A percentile compares a stretch with the other conserved stretches of the same genome.
Evolutionary conservation across 495 filamentous ascomycete species (phyloP).

Genomic region (Immersiella caudata): DNA sequence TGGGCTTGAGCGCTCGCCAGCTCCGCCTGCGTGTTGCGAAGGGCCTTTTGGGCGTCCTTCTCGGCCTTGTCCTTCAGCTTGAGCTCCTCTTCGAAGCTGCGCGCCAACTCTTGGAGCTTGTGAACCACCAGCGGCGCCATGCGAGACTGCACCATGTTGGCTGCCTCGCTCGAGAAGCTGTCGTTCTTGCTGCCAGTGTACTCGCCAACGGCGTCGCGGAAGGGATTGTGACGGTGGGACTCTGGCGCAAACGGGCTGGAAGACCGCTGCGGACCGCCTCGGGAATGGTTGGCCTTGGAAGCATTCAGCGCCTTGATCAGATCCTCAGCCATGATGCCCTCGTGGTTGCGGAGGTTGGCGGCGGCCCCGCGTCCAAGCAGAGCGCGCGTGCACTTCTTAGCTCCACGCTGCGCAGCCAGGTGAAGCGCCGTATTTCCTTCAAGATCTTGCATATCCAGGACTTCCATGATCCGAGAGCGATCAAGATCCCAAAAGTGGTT

Average conservation of each 20-base stretch:
- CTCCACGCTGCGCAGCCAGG: slow-evolving; percentile 78
- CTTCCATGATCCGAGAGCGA: slow-evolving; percentile 68
- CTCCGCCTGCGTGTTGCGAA: slow-evolving; percentile 57
- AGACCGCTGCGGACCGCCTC: slow-evolving; percentile 53
- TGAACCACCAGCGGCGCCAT: slow-evolving; percentile 59
- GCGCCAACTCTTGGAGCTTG: slow-evolving; percentile 60
- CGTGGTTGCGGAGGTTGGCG: slow-evolving; percentile 76
- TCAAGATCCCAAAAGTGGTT: slow-evolving; percentile 69
- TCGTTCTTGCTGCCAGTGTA: slow-evolving; percentile 34
- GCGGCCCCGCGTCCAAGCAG: slow-evolving; percentile 72
- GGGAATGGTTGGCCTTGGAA: slow-evolving; percentile 47
- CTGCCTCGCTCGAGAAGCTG: slow-evolving; percentile 58
- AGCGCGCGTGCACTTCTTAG: slow-evolving; percentile 70
- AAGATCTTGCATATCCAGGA: slow-evolving; percentile 74
- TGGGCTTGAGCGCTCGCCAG: slow-evolving; percentile 52
- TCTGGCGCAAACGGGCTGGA: slow-evolving; percentile 66
- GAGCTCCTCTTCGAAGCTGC: slow-evolving; percentile 62
- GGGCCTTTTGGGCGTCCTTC: slow-evolving; percentile 59
- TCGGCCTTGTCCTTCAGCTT: slow-evolving; percentile 61
- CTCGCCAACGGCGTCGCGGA: slow-evolving; percentile 45
- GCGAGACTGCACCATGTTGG: slow-evolving; percentile 58
- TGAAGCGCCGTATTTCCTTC: slow-evolving; percentile 88
- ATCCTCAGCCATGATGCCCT: slow-evolving; percentile 76
- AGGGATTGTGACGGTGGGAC: slow-evolving; percentile 44
- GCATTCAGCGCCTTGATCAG: slow-evolving; percentile 65